These are phyloP conservation scores for Hyphopichia fennica DNA, from an alignment of 1,139 yeast species.

Conservation along the genomic window DNA sequence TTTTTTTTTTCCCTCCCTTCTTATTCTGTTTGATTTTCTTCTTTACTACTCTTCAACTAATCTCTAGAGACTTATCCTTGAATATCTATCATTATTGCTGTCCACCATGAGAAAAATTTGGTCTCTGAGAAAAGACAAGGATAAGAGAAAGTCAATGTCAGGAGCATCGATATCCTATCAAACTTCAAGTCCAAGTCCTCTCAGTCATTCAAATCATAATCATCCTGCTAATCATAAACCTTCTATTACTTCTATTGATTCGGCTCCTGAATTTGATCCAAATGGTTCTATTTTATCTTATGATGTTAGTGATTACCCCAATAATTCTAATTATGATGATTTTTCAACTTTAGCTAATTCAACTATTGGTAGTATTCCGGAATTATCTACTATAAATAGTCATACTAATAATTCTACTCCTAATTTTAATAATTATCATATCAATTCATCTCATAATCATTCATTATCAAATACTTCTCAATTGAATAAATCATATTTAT, in stretches of 20 bases:
- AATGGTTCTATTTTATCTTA: conserved; percentile 5
- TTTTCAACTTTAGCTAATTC: conserved; percentile 9
- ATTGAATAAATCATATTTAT: neutral
- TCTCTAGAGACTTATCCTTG: neutral
- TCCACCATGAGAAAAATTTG: conserved; percentile 32
- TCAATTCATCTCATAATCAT: neutral
- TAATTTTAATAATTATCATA: neutral
- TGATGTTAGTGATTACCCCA: conserved; percentile 5
- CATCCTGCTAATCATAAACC: conserved; percentile 7
- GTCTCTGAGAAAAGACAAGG: conserved; percentile 30
- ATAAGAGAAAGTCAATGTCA: conserved; percentile 25
- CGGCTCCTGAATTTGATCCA: conserved; percentile 4
- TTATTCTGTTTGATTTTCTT: neutral
- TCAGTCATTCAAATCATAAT: conserved; percentile 6
- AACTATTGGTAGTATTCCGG: conserved; percentile 10
- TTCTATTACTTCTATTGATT: conserved; percentile 5
- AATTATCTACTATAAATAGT: conserved; percentile 1
- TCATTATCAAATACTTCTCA: neutral
- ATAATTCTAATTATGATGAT: neutral
- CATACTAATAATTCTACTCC: conserved; percentile 1
- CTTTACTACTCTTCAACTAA: neutral
- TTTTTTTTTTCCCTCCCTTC: neutral
- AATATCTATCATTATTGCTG: neutral
- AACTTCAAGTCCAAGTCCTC: neutral
- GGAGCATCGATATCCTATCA: conserved; percentile 5